phyloP scores from a whole-genome alignment of 345 rosid genomes.

The Clarkia xantiana region DNA sequence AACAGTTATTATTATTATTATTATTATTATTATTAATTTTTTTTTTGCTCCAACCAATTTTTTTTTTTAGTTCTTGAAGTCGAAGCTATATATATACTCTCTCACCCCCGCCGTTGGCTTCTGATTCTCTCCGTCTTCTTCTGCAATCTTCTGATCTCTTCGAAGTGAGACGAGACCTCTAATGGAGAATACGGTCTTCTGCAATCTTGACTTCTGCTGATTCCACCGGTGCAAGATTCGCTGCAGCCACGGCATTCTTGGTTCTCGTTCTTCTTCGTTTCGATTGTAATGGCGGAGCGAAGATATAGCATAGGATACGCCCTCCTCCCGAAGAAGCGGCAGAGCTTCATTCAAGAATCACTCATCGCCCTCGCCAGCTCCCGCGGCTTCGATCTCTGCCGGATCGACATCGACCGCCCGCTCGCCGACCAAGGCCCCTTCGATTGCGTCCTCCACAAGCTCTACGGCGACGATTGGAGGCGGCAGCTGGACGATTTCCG shows the following conservation, averaged over 20 bases:
- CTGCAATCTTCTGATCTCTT: constrained; percentile 4
- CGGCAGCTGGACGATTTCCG: constrained; percentile 23
- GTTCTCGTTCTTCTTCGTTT: background rate
- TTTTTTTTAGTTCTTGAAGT: too few relatives aligned
- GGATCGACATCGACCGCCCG: constrained; percentile 23
- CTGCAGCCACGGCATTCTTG: background rate
- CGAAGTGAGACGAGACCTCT: constrained; percentile 1
- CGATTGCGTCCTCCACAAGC: constrained; percentile 49
- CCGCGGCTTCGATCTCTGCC: constrained; percentile 36
- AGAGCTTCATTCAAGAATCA: constrained; percentile 36
- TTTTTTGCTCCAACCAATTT: too few relatives aligned
- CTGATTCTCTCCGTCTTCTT: background rate
- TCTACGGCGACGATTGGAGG: constrained; percentile 39
- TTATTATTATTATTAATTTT: background rate
- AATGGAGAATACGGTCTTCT: background rate
- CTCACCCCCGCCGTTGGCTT: background rate
- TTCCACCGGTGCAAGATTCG: background rate
- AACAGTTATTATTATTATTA: background rate
- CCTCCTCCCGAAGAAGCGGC: constrained; percentile 31
- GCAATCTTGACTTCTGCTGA: background rate
- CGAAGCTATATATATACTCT: constrained; percentile 4
- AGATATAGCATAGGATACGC: constrained; percentile 43
- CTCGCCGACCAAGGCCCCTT: constrained; percentile 38
- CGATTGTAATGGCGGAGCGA: constrained; percentile 21
- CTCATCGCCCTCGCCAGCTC: constrained; percentile 19